Conservation (phyloP, 75 land plant genomes). For the Picea glauca region DNA sequence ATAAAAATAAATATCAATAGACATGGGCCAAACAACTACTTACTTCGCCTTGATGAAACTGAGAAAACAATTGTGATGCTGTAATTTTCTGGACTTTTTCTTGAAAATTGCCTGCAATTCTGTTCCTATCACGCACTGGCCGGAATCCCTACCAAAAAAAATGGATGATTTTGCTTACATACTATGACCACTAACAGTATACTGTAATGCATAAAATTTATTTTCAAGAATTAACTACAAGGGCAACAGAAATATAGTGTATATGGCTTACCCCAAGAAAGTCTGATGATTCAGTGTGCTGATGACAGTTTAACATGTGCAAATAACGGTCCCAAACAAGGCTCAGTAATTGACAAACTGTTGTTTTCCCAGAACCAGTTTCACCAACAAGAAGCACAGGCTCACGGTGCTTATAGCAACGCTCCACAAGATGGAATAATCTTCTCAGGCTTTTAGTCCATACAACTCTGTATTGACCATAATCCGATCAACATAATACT, state of each 20-base stretch:
- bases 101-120: constrained; percentile 40
- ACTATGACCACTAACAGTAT: background rate
- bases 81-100: constrained; percentile 22
- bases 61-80: constrained; percentile 17
- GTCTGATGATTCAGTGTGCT: constrained; percentile 95
- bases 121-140: constrained; percentile 78
- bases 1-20: background rate
- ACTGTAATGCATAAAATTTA: background rate
- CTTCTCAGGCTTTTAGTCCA: constrained; percentile 86
- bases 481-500: background rate
- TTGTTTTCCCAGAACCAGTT: constrained; percentile 98
- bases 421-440: constrained; percentile 75
- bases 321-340: constrained; percentile 32
- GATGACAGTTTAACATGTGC: constrained; percentile 94
- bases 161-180: background rate
- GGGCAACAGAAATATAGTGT: background rate
- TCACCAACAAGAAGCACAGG: constrained; percentile 98
- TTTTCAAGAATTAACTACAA: background rate
- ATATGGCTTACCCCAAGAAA: constrained; percentile 74
- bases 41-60: constrained; percentile 30
- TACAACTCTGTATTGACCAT: constrained; percentile 53
- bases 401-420: constrained; percentile 73
- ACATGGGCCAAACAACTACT: constrained; percentile 1
- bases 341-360: constrained; percentile 86
- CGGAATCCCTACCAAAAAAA: constrained; percentile 56